phyloP scores from a whole-genome alignment of 2,329 filamentous ascomycete genomes.

The Aspergillus sp. region DNA sequence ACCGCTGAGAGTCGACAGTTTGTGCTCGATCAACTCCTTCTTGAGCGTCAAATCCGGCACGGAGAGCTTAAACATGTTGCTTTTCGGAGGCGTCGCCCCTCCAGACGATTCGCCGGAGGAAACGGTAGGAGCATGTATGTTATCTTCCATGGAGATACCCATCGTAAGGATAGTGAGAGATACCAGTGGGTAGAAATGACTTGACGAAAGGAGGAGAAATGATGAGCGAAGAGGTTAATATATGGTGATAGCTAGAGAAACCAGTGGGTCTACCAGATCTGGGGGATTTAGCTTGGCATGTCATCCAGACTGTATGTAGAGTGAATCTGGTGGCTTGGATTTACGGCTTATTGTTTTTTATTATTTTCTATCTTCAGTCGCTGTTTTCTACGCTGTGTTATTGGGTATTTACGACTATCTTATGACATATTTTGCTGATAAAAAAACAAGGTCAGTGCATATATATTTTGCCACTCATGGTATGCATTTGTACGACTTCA shows the following conservation, averaged over 20 bases:
- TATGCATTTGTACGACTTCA: too few species aligned
- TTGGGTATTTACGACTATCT: too few species aligned
- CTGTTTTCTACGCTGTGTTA: too few species aligned
- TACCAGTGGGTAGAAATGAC: background rate
- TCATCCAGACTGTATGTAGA: background rate
- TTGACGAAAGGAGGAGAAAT: background rate
- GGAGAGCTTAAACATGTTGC: conserved; percentile 60
- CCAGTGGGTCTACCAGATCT: background rate
- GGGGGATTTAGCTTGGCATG: background rate
- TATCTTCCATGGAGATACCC: conserved; percentile 55
- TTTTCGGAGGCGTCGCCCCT: conserved; percentile 32
- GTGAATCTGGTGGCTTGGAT: background rate
- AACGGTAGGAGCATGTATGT: conserved; percentile 64
- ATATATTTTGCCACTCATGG: too few species aligned
- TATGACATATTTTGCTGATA: too few species aligned
- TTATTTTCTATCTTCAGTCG: too few species aligned
- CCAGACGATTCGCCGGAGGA: conserved; percentile 69
- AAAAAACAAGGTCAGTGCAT: too few species aligned
- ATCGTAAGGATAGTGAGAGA: conserved; percentile 29
- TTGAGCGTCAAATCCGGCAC: conserved; percentile 74
- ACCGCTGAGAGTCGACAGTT: conserved; percentile 74
- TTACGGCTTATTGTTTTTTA: too few species aligned
- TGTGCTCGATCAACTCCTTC: conserved; percentile 78
- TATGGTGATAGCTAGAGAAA: background rate
- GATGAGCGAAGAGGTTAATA: background rate